Conservation (phyloP, 345 rosid genomes). For the Dovyalis caffra region DNA sequence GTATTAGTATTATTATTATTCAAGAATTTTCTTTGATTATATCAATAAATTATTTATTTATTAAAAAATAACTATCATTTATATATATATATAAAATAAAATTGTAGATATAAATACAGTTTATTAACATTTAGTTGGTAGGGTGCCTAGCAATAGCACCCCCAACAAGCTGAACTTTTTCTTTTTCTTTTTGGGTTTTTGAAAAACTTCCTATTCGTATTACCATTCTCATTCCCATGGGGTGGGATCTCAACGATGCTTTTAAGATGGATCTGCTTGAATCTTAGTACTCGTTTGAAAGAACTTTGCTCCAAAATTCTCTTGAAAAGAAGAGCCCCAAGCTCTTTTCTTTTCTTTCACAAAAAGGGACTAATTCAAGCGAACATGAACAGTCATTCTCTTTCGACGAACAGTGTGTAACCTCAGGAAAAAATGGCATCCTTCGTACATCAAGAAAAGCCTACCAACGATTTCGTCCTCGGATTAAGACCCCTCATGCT, state of each 20-base stretch:
- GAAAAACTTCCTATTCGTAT: too few species aligned
- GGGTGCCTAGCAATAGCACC: neutral
- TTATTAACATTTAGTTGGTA: neutral
- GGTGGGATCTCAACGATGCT: conserved; percentile 11
- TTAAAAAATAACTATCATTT: too few species aligned
- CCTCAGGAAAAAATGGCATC: conserved; percentile 13
- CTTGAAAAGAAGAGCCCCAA: conserved; percentile 40
- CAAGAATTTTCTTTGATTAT: too few species aligned
- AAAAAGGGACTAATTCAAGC: conserved; percentile 19
- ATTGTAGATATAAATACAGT: too few species aligned
- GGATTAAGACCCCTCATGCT: conserved; percentile 19
- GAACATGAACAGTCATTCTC: conserved; percentile 24
- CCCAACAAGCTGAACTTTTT: neutral
- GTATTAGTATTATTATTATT: too few species aligned
- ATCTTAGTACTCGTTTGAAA: conserved; percentile 17
- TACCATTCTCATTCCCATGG: neutral
- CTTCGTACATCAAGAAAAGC: conserved; percentile 23
- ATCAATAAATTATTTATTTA: too few species aligned
- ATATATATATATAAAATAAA: too few species aligned
- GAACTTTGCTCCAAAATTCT: conserved; percentile 14
- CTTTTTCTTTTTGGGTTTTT: too few species aligned
- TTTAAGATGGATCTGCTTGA: conserved; percentile 11
- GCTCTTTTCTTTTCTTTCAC: conserved; percentile 13
- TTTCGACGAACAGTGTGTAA: conserved; percentile 27
- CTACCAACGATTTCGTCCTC: conserved; percentile 25